These are phyloP conservation scores for Coffea humblotiana DNA, from an alignment of 305 asterid species.

Conservation along the genomic window DNA sequence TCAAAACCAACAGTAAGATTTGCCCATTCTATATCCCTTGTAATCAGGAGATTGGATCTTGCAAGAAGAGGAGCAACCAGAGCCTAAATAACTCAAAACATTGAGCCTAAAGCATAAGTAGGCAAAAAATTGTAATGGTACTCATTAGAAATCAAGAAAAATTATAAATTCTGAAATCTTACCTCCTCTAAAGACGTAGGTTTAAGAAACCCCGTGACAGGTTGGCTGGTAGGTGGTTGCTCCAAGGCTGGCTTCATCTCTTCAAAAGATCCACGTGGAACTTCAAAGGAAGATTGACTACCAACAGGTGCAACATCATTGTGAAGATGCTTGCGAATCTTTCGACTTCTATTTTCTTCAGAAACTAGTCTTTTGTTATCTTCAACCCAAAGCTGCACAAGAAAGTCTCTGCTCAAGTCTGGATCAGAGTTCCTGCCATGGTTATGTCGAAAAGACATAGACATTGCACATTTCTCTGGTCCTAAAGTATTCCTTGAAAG, in stretches of 20 bases:
- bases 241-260: slow-evolving; percentile 6
- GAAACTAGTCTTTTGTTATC: slow-evolving; percentile 50
- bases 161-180: slow-evolving; percentile 17
- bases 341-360: slow-evolving; percentile 37
- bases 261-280: slow-evolving; percentile 35
- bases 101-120: slow-evolving; percentile 10
- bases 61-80: slow-evolving; percentile 92
- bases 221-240: slow-evolving; percentile 8
- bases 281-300: slow-evolving; percentile 28
- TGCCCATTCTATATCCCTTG: slow-evolving; percentile 99
- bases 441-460: slow-evolving; percentile 35
- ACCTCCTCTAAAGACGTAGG: slow-evolving; percentile 87
- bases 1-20: slow-evolving; percentile 90
- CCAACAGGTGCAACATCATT: slow-evolving; percentile 29
- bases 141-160: slow-evolving; percentile 11
- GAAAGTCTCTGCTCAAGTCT: slow-evolving; percentile 69
- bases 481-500: slow-evolving; percentile 27
- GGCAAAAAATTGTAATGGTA: neutral
- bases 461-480: slow-evolving; percentile 28
- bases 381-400: slow-evolving; percentile 70
- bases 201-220: slow-evolving; percentile 57
- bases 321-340: slow-evolving; percentile 26
- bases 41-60: slow-evolving; percentile 91
- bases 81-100: slow-evolving; percentile 50
- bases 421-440: slow-evolving; percentile 41